Evolutionary conservation across 176 grass and related monocot species (phyloP).

Genomic region (Zea mays): DNA sequence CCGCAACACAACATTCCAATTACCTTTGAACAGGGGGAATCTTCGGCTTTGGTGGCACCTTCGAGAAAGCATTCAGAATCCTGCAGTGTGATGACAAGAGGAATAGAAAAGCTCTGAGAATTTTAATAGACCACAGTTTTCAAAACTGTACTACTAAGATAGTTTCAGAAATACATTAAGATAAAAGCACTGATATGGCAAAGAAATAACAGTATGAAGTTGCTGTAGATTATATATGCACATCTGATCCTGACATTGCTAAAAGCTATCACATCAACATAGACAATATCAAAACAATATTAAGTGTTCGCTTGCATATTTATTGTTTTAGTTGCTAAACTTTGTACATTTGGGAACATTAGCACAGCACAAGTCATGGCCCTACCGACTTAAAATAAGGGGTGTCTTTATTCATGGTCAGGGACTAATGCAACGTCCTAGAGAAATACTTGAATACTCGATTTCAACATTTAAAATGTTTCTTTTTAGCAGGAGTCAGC

Average conservation of each 20-base stretch:
- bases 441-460: not conserved
- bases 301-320: not conserved
- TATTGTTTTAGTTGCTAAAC: not conserved
- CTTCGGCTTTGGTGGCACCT: slow-evolving; percentile 52
- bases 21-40: slow-evolving; percentile 51
- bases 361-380: not conserved
- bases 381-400: not conserved
- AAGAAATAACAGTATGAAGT: not conserved
- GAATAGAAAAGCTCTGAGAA: not conserved
- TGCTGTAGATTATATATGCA: not conserved
- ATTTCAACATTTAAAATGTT: not conserved
- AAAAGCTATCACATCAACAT: not conserved
- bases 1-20: slow-evolving; percentile 7
- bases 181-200: not conserved
- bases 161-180: not conserved
- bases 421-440: not conserved
- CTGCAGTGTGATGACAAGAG: slow-evolving; percentile 11
- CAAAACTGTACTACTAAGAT: not conserved
- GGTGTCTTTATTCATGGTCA: not conserved
- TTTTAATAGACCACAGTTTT: not conserved
- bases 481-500: not conserved
- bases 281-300: not conserved
- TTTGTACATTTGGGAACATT: not conserved
- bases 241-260: not conserved
- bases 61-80: slow-evolving; percentile 65